A percentile compares a stretch with the other conserved stretches of the same genome.
phyloP scores from a whole-genome alignment of 495 filamentous ascomycete species.

The Aspergillus taichungensis region DNA sequence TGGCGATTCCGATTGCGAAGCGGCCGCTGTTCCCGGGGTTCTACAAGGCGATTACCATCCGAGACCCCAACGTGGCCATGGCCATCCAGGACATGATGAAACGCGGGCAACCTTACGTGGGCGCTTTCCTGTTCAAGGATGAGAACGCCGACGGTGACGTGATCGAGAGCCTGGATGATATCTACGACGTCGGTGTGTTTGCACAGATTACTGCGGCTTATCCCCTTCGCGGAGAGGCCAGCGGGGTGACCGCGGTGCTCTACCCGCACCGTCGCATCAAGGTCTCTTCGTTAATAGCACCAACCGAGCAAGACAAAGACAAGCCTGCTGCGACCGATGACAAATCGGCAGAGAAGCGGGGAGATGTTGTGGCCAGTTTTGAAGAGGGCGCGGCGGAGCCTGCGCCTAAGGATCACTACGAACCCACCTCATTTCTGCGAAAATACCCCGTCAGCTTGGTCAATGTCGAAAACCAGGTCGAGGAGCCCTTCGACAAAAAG shows the following conservation, averaged over 20 bases:
- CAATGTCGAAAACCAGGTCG: slow-evolving; percentile 84
- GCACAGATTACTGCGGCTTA: slow-evolving; percentile 96
- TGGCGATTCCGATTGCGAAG: slow-evolving; percentile 97
- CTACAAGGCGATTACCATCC: slow-evolving; percentile 96
- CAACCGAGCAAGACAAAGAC: slow-evolving; percentile 35
- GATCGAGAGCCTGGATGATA: slow-evolving; percentile 78
- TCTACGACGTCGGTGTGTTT: slow-evolving; percentile 93
- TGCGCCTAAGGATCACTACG: slow-evolving; percentile 53
- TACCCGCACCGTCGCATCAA: slow-evolving; percentile 95
- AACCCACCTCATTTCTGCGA: slow-evolving; percentile 81
- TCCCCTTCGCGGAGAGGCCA: slow-evolving; percentile 69
- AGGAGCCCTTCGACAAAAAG: slow-evolving; percentile 85
- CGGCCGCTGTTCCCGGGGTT: slow-evolving; percentile 94
- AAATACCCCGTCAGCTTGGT: slow-evolving; percentile 89
- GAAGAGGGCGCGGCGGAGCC: slow-evolving; percentile 57
- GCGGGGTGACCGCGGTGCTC: slow-evolving; percentile 77
- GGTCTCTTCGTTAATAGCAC: slow-evolving; percentile 70
- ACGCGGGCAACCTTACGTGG: slow-evolving; percentile 95
- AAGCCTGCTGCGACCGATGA: slow-evolving; percentile 43
- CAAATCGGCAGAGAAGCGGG: slow-evolving; percentile 60
- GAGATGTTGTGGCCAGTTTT: slow-evolving; percentile 95
- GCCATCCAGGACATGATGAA: slow-evolving; percentile 96
- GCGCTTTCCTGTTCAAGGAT: slow-evolving; percentile 94
- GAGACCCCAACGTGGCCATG: slow-evolving; percentile 75
- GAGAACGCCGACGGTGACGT: slow-evolving; percentile 86